Conservation (phyloP, 495 filamentous ascomycete genomes). For the Tuber aestivum region DNA sequence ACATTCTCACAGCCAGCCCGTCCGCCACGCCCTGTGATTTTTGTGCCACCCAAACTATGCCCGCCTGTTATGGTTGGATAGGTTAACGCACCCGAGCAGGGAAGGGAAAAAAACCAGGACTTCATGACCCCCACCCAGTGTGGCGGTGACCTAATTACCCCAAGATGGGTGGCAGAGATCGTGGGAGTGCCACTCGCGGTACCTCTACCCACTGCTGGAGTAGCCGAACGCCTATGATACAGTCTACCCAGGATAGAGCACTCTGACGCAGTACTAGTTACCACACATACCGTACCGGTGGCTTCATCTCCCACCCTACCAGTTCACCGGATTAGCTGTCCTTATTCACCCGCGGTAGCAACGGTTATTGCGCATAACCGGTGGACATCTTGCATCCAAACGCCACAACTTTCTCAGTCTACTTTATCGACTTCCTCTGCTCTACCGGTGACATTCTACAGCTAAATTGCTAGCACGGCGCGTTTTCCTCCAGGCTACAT, state of each 20-base stretch:
- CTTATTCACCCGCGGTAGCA: neutral
- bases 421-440: neutral
- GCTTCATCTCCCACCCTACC: neutral
- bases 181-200: neutral
- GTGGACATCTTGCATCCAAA: neutral
- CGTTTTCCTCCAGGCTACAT: constrained; percentile 2
- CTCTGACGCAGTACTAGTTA: neutral
- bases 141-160: neutral
- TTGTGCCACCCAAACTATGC: neutral
- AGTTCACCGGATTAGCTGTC: neutral
- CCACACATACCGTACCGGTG: neutral
- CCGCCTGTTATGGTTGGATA: too few relatives aligned
- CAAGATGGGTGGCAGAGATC: neutral
- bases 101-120: neutral
- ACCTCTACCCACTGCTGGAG: neutral
- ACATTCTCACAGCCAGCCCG: neutral
- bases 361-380: neutral
- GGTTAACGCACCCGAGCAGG: too few relatives aligned
- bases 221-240: neutral
- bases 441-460: neutral
- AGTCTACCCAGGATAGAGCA: neutral
- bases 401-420: neutral
- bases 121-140: neutral
- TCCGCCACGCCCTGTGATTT: neutral
- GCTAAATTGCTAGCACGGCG: neutral